Evolutionary conservation across 306 rosid species (phyloP), one percentile per base, ranked within the genome.

Genomic region (Lotus japonicus): DNA sequence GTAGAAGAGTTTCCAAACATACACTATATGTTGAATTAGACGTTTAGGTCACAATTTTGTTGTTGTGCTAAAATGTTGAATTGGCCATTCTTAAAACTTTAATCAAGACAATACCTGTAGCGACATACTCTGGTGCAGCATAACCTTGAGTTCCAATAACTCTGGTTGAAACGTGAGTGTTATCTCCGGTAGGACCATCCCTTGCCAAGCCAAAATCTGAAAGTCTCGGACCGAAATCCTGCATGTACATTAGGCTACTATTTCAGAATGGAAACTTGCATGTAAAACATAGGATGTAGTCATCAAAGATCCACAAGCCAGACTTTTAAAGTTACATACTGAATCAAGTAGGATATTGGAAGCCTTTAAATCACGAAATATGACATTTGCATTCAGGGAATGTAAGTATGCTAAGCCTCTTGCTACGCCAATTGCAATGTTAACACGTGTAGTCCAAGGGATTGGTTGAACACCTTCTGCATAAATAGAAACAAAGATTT

Each of bases 151-250:
- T 26, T 83, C 97, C 98, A 49, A 92, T 77, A 19, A 92, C 80
- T 80, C 33, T 26, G 33, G 33, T 26, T 26, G 33, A 26, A 4
- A 26, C 33, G 3, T 26, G 33, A 26, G 33, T 26, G 4, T 26
- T 26, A 26, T 26, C 98, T 39, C 98, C 96, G 2, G 96, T 94
- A 15, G 98, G 97, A 42, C 98, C 97, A 76, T 94, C 98, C 68
- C 97, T 88, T 65, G 98, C 98, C 76, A 90, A 82, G 28, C 97
- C 97, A 39, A 94, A 94, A 84, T 90, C 98, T 0, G 96, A 90
- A 70, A 94, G 98, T 72, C 76, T 88, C 12, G 94, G 91, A 50
- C 71, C 83, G 84, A 94, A 94, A 81, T 90, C 96, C 98, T 94
- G 26, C 66, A 79, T n/a, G 74, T 52, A 38, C 23, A 44, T 28